A percentile compares a stretch with the other conserved stretches of the same genome.
Conservation (phyloP, 1,284 basidiomycete species). For the Cutaneotrichosporon mucoides region DNA sequence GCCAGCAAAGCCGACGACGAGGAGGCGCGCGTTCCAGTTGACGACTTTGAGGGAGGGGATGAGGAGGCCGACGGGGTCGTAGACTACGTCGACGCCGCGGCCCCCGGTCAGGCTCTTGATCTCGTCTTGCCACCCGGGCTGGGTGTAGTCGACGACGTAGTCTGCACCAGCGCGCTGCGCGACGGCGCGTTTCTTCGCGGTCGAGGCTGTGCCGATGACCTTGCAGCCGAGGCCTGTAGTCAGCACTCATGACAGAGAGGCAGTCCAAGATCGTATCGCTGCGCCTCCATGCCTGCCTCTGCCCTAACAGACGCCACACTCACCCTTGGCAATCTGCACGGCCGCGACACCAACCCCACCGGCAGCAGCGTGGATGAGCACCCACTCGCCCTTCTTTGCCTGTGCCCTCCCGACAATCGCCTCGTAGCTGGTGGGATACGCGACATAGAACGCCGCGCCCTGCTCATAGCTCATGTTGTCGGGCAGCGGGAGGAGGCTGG, state of each 20-base stretch:
- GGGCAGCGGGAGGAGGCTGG: conserved; percentile 58
- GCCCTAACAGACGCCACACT: neutral
- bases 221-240: conserved; percentile 39
- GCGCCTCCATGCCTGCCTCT: too few relatives aligned
- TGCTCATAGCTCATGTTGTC: conserved; percentile 63
- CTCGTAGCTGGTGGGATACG: conserved; percentile 57
- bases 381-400: conserved; percentile 75
- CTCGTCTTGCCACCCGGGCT: conserved; percentile 51
- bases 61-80: conserved; percentile 69
- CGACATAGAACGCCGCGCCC: conserved; percentile 48
- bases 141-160: conserved; percentile 47
- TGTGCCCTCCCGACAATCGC: conserved; percentile 75
- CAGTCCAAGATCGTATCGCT: neutral
- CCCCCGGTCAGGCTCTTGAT: conserved; percentile 65
- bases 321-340: conserved; percentile 77
- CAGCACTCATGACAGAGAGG: neutral
- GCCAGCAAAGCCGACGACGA: conserved; percentile 88
- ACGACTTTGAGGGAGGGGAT: conserved; percentile 68
- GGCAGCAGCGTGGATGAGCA: conserved; percentile 78
- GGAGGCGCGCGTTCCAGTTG: conserved; percentile 84
- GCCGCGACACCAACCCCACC: conserved; percentile 84
- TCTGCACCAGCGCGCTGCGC: conserved; percentile 47
- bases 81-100: conserved; percentile 79
- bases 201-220: conserved; percentile 51
- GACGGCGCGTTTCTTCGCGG: conserved; percentile 47